These are phyloP conservation scores for Azolla pinnata DNA, from an alignment of 75 land plant genomes.

Conservation along the genomic window DNA sequence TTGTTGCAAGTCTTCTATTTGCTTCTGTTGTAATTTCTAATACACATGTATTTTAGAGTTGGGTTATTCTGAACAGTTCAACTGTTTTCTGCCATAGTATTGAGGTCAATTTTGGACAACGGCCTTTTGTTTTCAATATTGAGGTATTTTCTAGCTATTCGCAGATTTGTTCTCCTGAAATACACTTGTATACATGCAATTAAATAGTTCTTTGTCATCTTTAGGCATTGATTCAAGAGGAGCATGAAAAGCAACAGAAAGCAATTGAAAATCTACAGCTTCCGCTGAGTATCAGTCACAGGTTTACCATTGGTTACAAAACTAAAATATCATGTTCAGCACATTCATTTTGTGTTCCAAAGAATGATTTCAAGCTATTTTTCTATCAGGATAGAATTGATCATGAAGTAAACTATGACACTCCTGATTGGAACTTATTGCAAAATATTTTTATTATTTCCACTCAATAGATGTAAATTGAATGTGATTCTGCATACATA, in stretches of 20 bases:
- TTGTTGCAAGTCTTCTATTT: not conserved
- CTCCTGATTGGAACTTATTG: too few species aligned
- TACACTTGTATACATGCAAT: too few species aligned
- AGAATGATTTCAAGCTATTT: too few species aligned
- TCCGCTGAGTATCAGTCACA: constrained; percentile 54
- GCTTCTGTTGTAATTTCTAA: not conserved
- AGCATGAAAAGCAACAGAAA: constrained; percentile 47
- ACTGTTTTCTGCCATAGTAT: constrained; percentile 38
- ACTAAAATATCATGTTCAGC: too few species aligned
- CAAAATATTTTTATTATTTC: too few species aligned
- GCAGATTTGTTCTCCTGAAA: not conserved
- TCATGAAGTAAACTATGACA: too few species aligned
- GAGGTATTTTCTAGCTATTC: constrained; percentile 30
- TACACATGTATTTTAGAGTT: not conserved
- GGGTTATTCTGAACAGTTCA: not conserved
- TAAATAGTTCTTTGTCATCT: too few species aligned
- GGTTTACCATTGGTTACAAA: too few species aligned
- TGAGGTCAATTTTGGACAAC: constrained; percentile 81
- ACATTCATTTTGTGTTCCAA: too few species aligned
- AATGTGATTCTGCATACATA: too few species aligned
- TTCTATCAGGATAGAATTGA: too few species aligned
- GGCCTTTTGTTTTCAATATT: constrained; percentile 68
- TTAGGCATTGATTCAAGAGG: constrained; percentile 54
- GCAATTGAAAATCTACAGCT: constrained; percentile 49
- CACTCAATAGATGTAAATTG: not conserved